phyloP scores from a whole-genome alignment of 2,329 filamentous ascomycete genomes.

The Penicillium sp. region DNA sequence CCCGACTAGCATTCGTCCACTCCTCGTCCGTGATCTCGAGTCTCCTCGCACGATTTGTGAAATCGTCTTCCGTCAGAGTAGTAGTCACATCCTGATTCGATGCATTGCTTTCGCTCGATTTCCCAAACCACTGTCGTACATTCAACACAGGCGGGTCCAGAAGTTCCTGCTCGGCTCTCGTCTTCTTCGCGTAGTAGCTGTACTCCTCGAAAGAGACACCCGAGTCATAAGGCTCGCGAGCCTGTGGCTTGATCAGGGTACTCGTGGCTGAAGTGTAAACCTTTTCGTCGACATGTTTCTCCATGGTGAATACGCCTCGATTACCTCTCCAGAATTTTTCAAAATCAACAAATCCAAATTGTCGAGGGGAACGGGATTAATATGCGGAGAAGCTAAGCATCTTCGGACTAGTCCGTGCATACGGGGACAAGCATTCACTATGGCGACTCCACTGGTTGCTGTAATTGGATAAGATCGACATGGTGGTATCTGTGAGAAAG shows the following conservation, averaged over 20 bases:
- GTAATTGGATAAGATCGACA: background rate
- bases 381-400: constrained; percentile 3
- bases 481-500: background rate
- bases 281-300: background rate
- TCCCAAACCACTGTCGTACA: constrained; percentile 7
- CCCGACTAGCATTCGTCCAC: constrained; percentile 21
- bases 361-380: background rate
- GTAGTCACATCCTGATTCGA: constrained; percentile 7
- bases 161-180: constrained; percentile 34
- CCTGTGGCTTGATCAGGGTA: constrained; percentile 14
- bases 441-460: background rate
- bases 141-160: constrained; percentile 18
- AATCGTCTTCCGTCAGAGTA: constrained; percentile 8
- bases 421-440: background rate
- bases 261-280: too few species aligned
- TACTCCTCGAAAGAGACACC: constrained; percentile 42
- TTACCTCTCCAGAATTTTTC: background rate
- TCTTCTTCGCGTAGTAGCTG: constrained; percentile 38
- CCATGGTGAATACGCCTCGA: background rate
- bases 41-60: constrained; percentile 10
- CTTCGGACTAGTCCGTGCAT: background rate
- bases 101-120: constrained; percentile 4
- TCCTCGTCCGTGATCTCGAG: constrained; percentile 20
- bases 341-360: background rate
- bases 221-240: constrained; percentile 27